Conservation (phyloP, 306 rosid genomes). For the Carpinus viminea region DNA sequence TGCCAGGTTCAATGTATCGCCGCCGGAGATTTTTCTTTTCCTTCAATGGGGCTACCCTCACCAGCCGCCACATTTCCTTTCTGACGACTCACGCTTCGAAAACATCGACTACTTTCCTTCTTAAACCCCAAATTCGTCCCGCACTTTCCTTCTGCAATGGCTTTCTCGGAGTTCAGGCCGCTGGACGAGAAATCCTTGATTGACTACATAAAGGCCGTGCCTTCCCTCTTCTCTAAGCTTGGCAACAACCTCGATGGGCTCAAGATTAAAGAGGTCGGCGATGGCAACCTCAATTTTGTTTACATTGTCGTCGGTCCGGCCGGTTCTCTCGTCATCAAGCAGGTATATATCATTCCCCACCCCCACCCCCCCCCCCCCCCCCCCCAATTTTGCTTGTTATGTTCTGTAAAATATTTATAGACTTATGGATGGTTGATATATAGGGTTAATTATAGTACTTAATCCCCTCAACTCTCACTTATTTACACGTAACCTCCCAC, state of each 20-base stretch:
- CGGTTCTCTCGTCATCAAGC: conserved; percentile 86
- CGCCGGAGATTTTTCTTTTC: no score
- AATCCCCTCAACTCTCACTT: no score
- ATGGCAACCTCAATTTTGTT: conserved; percentile 89
- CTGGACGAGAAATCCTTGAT: conserved; percentile 60
- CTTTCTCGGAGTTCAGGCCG: conserved; percentile 64
- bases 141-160: conserved; percentile 33
- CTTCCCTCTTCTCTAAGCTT: conserved; percentile 64
- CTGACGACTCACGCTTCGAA: neutral
- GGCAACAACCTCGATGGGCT: conserved; percentile 50
- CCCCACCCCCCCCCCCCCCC: no score
- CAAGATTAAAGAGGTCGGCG: conserved; percentile 76
- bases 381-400: neutral
- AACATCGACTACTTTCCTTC: neutral
- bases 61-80: no score
- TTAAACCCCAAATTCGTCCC: neutral
- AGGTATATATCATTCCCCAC: conserved; percentile 37
- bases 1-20: no score
- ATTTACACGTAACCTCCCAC: no score
- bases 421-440: no score
- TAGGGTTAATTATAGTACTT: no score
- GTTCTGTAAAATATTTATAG: no score
- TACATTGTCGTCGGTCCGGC: conserved; percentile 57
- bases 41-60: no score
- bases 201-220: conserved; percentile 70